phyloP scores from a whole-genome alignment of 179 eudicot species.

The Beta lomatogona region DNA sequence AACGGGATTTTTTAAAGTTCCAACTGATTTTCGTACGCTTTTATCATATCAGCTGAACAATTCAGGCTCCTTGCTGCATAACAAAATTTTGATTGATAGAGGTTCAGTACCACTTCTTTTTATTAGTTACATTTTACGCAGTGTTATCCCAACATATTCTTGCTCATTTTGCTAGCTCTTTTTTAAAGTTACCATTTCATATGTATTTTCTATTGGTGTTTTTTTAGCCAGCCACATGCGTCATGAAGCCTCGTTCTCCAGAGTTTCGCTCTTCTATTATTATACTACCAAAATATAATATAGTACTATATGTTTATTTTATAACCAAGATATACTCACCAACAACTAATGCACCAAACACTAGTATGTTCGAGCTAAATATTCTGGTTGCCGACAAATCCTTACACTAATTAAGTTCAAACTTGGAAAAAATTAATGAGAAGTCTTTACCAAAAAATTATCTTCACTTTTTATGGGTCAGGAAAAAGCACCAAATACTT shows the following conservation, averaged over 20 bases:
- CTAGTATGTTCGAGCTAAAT: background rate
- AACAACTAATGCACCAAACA: slow-evolving; percentile 2
- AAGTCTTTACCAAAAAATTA: background rate
- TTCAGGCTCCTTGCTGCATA: no score
- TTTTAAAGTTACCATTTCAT: background rate
- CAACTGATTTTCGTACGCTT: no score
- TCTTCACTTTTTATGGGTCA: no score
- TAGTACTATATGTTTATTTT: background rate
- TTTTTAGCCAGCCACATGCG: background rate
- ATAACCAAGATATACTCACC: background rate
- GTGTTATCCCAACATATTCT: background rate
- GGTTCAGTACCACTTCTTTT: no score
- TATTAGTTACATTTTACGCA: no score
- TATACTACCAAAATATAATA: background rate
- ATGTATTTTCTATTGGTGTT: background rate
- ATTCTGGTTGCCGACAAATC: background rate
- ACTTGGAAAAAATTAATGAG: background rate
- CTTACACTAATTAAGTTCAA: background rate
- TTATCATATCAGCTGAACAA: no score
- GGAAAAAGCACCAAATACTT: no score
- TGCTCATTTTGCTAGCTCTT: background rate
- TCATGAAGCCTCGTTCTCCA: background rate
- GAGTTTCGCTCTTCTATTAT: background rate
- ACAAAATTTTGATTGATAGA: no score
- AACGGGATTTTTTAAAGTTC: no score